These are phyloP conservation scores for Auricularia sp. DNA, from an alignment of 768 basidiomycete species.

Conservation along the genomic window DNA sequence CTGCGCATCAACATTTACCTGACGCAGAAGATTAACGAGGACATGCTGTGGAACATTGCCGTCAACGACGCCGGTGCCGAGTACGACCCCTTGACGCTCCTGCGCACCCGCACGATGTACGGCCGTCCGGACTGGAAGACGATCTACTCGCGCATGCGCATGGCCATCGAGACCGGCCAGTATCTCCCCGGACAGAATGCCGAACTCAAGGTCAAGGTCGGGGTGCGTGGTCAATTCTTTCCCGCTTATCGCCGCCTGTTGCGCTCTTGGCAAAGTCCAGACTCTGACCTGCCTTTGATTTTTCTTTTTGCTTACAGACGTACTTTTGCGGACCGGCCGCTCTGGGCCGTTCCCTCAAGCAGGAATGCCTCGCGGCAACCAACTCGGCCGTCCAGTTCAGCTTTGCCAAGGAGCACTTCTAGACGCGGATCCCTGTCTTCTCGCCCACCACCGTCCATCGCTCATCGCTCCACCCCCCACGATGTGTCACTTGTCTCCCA, in stretches of 20 bases:
- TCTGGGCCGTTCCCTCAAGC: constrained; percentile 68
- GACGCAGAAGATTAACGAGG: constrained; percentile 74
- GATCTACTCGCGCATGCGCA: constrained; percentile 65
- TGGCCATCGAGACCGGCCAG: constrained; percentile 70
- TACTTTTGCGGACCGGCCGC: constrained; percentile 81
- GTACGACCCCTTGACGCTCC: constrained; percentile 81
- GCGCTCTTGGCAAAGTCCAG: constrained; percentile 5
- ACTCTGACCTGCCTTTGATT: not conserved
- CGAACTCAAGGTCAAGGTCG: constrained; percentile 75
- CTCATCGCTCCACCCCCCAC: no score
- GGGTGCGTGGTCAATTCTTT: constrained; percentile 36
- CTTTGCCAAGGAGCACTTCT: constrained; percentile 57
- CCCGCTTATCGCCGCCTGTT: constrained; percentile 1
- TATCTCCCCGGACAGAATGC: constrained; percentile 73
- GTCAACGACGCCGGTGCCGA: constrained; percentile 79
- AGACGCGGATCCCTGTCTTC: not conserved
- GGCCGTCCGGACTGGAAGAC: constrained; percentile 85
- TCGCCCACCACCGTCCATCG: no score
- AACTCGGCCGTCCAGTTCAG: constrained; percentile 54
- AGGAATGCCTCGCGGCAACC: constrained; percentile 49
- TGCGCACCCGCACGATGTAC: constrained; percentile 82
- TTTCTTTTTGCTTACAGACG: constrained; percentile 33
- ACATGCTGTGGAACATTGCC: constrained; percentile 88
- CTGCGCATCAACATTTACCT: constrained; percentile 86
- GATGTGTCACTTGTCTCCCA: no score